Evolutionary conservation across 2,329 filamentous ascomycete genomes (phyloP), one percentile per base, ranked within the genome.

Genomic region (Pezicula carpinea): DNA sequence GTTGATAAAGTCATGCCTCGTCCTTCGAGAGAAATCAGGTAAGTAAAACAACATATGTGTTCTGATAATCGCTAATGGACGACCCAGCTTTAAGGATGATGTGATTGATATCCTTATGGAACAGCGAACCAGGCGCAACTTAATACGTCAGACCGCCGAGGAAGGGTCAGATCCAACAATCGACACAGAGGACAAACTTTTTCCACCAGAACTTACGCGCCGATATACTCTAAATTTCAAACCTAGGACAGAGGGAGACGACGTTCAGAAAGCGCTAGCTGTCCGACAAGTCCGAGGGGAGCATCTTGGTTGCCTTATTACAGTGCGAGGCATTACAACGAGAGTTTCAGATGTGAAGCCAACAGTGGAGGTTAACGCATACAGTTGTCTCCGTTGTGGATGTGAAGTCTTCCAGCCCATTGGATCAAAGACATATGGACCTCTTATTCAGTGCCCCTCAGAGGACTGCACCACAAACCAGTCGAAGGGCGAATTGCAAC

Each of bases 341-440:
- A 80, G 93, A 62, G 93, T 97, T 1, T 96, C 93, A 2, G 93
- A 99, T 63, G 93, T 99, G 59, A 99, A 99, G 74, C 93, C 93
- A 32, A 83, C 93, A 10, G 88, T 97, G n/a, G 87, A 92, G 64
- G 95, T 99, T 63, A 96, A 95, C 66, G 93, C 93, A 32, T 99
- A 99, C 69, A 93, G 91, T 44, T 99, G 93, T 69, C 93, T 99
- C 67, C 84, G 89, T 52, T 99, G 93, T 62, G 93, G 93, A 49
- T 91, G 87, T 64, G 93, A 99, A 69, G 92, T 99, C 61, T 99
- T 97, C 77, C 93, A 99, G 69, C 92, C 95, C 3, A 80, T 99
- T 59, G 89, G 82, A 48, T 86, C 90, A 47, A 96, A 91, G 69
- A 88, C 95, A 57, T 99, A 90, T 63, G 85, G 88, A 2, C 93